Evolutionary conservation across 495 filamentous ascomycete species (phyloP), one percentile per base, ranked within the genome.

Genomic region (Gamarada debralockiae): DNA sequence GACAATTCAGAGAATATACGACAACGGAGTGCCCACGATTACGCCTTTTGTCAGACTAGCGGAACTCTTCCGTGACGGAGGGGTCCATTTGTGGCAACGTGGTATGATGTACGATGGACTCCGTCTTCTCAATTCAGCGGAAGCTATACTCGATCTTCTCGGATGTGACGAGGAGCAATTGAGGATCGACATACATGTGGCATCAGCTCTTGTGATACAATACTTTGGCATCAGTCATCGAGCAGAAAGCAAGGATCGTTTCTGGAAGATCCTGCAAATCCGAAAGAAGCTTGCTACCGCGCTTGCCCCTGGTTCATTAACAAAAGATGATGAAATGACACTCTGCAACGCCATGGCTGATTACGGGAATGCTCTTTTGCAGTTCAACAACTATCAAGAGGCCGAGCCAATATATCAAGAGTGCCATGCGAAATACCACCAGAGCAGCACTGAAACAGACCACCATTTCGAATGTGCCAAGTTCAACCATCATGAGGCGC

Each of bases 401-500:
- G 62, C 62, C 3, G 45, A 51, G 9, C 9, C 7, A 9, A 61
- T 65, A 9, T 36, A 62, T 13, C 17, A 27, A 20, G 37, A 43
- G 1, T 65, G 60, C 42, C 39, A 51, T 17, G 37, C 49, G n/a
- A 54, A 60, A 14, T 67, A 65, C 39, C 9, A 49, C 31, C 62
- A 57, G 60, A 56, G 51, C 0, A 25, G 38, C 38, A 25, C 54
- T 9, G 40, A 43, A 8, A 36, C 51, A 6, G 48, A 51, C n/a
- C 56, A 58, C 15, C 65, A 61, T 4, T 67, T 54, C 53, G 65
- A 67, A 50, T 61, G 64, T 27, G 53, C 62, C 18, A 67, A 67
- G 52, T 63, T 53, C 42, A 58, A 61, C 31, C 47, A 60, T 33
- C 53, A 65, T 39, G 48, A 52, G 40, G 51, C 53, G 13, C 46